A percentile compares a stretch with the other conserved stretches of the same genome.
Evolutionary conservation across 495 filamentous ascomycete genomes (phyloP).

Genomic region (Aspergillus saccharolyticus): DNA sequence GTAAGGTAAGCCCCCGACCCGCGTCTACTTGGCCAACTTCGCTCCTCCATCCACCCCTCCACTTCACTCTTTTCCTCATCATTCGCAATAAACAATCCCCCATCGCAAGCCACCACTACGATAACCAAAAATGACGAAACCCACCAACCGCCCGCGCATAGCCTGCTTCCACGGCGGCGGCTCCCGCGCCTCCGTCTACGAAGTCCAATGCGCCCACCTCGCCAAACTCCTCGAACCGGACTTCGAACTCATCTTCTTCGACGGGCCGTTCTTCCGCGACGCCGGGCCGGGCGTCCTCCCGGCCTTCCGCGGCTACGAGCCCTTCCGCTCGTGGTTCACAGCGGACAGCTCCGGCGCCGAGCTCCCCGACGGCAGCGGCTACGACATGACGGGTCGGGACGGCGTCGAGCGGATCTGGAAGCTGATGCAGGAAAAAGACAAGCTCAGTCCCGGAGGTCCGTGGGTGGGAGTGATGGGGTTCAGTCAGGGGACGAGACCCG

Average conservation of each 20-base stretch:
- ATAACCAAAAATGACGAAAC: neutral
- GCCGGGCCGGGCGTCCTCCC: conserved; percentile 36
- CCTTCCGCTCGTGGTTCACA: conserved; percentile 49
- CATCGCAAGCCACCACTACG: neutral
- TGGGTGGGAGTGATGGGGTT: conserved; percentile 56
- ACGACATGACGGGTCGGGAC: conserved; percentile 13
- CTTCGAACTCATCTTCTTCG: conserved; percentile 28
- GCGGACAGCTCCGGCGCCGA: conserved; percentile 49
- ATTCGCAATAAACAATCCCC: neutral
- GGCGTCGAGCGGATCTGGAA: conserved; percentile 19
- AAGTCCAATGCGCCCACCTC: conserved; percentile 26
- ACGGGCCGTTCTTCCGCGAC: conserved; percentile 25
- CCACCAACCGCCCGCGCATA: conserved; percentile 24
- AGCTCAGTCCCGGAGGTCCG: conserved; percentile 38
- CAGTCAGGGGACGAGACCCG: conserved; percentile 55
- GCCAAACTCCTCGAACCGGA: conserved; percentile 13
- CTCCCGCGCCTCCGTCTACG: conserved; percentile 24
- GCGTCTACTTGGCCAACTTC: no score
- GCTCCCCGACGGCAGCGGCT: conserved; percentile 24
- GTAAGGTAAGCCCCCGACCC: no score
- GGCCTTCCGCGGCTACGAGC: conserved; percentile 37
- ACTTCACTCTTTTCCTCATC: neutral
- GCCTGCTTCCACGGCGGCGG: conserved; percentile 36
- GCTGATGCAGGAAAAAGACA: conserved; percentile 35
- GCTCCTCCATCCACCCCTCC: neutral